Conservation (phyloP, 179 eudicot genomes). For the Vitellaria paradoxa region DNA sequence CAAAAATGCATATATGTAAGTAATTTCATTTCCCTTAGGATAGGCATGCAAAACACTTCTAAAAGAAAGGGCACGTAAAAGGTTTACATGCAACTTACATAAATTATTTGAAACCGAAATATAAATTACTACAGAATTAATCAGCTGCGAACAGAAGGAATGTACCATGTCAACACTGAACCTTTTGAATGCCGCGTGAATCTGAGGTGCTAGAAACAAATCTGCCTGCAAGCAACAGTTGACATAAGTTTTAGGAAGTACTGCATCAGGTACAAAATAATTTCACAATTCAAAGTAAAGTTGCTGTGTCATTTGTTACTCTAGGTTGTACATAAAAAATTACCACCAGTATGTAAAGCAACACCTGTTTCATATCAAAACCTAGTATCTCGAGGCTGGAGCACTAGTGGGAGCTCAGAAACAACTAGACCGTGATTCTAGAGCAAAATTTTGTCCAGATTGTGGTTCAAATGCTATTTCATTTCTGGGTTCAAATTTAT, state of each 20-base stretch:
- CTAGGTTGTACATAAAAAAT: neutral
- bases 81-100: slow-evolving; percentile 7
- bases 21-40: no score
- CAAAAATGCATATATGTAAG: no score
- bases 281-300: neutral
- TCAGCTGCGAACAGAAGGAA: neutral
- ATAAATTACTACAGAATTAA: slow-evolving; percentile 3
- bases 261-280: neutral
- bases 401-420: neutral
- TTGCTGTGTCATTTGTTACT: neutral
- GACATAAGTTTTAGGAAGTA: neutral
- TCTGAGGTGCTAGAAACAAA: slow-evolving; percentile 80
- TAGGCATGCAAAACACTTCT: neutral
- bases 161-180: slow-evolving; percentile 72
- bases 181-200: slow-evolving; percentile 45
- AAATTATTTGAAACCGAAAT: neutral
- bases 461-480: neutral
- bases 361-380: neutral
- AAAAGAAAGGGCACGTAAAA: neutral
- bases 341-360: neutral
- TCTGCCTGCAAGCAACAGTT: slow-evolving; percentile 68
- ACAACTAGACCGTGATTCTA: neutral
- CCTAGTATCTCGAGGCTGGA: neutral
- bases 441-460: neutral
- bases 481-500: neutral